Base-by-base conservation (phyloP, 1,284 basidiomycete genomes). In the Dichomitus squalens region DNA sequence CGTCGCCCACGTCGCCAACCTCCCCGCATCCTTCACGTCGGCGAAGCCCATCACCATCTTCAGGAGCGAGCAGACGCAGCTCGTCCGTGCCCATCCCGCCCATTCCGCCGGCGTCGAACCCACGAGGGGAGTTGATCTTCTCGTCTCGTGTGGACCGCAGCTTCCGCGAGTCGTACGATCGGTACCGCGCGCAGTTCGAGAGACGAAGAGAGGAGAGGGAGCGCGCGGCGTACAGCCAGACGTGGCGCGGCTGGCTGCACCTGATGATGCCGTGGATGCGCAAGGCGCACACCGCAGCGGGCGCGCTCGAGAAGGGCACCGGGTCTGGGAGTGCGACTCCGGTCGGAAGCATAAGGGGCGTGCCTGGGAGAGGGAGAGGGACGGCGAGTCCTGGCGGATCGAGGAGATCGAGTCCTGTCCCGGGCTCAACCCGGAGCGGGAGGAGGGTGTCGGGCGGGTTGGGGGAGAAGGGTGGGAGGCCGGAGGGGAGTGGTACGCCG, bases 81-180 rank as follows among this genome's bases (percentile, higher is more conserved):
- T 68, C 72, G 20, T 71, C 74, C 33, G 73, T 76, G 6, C 79
- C 82, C 12, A 90, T 96, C 60, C 81, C 91, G 2, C 85, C 91
- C 8, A 96, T 98, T 38, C 95, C 96, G 1, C 95, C 95, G 0
- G 82, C 93, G 6, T 79, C 78, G 35, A 98, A 96, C 73, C 95
- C 96, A 3, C 87, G 96, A 12, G 96, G 97, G 46, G 96, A 99
- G 70, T 85, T 99, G 60, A 96, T 99, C 62, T 98, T 99, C 73
- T 95, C 92, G 12, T 93, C 89, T 12, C 86, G 92, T 46, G 92
- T 99, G 33, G 88, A 93, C 60, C 81, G 83, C 41, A 71, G 75
- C 9, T 99, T 99, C 72, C 81, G 93, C 25, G 95, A 98, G 55
- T 85, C 91, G 0, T 99, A 99, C 75, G 95, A 98, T 73, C 84